Conservation (phyloP, 768 basidiomycete species). For the Suillus cothurnatus region DNA sequence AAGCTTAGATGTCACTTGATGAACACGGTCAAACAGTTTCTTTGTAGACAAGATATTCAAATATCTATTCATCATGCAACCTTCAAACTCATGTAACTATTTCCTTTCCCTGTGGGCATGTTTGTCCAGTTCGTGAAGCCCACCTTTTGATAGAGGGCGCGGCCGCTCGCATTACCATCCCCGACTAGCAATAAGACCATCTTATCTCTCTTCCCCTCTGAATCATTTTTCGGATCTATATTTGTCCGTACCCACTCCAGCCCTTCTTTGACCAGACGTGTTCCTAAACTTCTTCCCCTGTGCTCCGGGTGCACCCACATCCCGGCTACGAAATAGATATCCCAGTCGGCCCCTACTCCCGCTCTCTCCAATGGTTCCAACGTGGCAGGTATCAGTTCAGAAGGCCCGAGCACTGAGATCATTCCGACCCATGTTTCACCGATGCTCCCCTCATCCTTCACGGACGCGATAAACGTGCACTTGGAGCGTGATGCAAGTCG, state of each 20-base stretch:
- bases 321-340: slow-evolving; percentile 23
- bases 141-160: slow-evolving; percentile 21
- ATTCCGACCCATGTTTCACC: slow-evolving; percentile 23
- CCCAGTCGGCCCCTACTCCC: slow-evolving; percentile 17
- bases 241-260: slow-evolving; percentile 28
- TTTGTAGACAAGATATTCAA: neutral
- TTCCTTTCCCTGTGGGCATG: slow-evolving; percentile 12
- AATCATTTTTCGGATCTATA: slow-evolving; percentile 12
- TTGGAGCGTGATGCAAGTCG: slow-evolving; percentile 18
- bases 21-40: neutral
- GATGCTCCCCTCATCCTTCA: neutral
- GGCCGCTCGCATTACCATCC: slow-evolving; percentile 18
- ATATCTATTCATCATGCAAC: slow-evolving; percentile 19
- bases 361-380: slow-evolving; percentile 18
- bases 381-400: slow-evolving; percentile 8
- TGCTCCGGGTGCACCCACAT: slow-evolving; percentile 34
- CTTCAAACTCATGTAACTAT: slow-evolving; percentile 28
- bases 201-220: slow-evolving; percentile 14
- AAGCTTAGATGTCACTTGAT: too few species aligned
- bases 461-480: slow-evolving; percentile 21
- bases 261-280: slow-evolving; percentile 18
- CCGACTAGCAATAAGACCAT: slow-evolving; percentile 20
- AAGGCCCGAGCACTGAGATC: slow-evolving; percentile 18
- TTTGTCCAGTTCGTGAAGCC: slow-evolving; percentile 23
- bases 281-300: slow-evolving; percentile 24